Evolutionary conservation across 495 filamentous ascomycete genomes (phyloP), one percentile per base, ranked within the genome.

Genomic region (Talaromyces trachyspermus): DNA sequence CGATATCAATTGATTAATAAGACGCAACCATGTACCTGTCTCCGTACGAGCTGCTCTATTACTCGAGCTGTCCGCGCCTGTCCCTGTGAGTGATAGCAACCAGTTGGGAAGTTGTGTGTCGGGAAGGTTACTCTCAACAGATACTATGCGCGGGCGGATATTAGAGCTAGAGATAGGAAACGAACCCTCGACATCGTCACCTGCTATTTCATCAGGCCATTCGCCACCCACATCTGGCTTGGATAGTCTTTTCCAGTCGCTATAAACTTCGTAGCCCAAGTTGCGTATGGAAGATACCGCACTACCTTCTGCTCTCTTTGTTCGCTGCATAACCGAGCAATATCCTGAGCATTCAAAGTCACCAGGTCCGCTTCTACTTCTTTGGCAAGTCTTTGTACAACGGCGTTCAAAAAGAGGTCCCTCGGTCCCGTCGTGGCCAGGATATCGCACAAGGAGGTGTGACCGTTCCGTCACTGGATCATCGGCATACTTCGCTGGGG

Each of bases 251-350:
- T 33, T 33, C 30, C 29, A 33, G 4, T 46, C 50, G 8, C 58
- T 58, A 35, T 78, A 68, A n/a, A 74, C 75, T 42, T 80, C 78
- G 46, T 89, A 91, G 6, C 82, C 82, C n/a, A 91, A 65, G 27
- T 79, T 77, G 23, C 82, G 63, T 36, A 63, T 73, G 23, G 58
- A 55, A 49, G 52, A 66, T 22, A 51, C 69, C 33, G 55, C 63
- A 43, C 53, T 72, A 10, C 48, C 60, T 40, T 69, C 63, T 10
- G 65, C 60, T 19, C 69, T 54, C 94, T 87, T 29, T 84, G 87
- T 53, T 83, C 76, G 23, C 81, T 85, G 32, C 85, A 76, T 32
- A 97, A 69, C 46, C 89, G 73, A 11, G 88, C 85, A 51, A 98
- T 73, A 59, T 89, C 86, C 50, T 85, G 81, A 11, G 89, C 81